phyloP scores from a whole-genome alignment of 306 rosid species.

The Argentina anserina region DNA sequence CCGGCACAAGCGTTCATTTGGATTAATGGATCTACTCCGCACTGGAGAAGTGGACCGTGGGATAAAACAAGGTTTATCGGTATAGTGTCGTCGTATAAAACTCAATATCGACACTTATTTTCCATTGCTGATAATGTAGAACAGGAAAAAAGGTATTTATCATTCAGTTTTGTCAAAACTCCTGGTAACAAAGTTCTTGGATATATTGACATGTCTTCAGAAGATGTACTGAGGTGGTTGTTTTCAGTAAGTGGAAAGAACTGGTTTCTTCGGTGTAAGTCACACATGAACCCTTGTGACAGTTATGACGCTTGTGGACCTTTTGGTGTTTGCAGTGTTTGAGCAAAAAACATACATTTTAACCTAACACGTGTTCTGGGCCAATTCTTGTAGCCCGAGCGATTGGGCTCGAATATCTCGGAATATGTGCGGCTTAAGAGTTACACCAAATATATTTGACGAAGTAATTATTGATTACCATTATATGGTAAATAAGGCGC shows the following conservation, averaged over 20 bases:
- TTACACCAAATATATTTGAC: too few relatives aligned
- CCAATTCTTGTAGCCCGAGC: too few relatives aligned
- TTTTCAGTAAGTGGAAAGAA: not conserved
- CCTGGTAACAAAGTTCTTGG: not conserved
- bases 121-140: too few relatives aligned
- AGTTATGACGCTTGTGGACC: not conserved
- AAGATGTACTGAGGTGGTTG: not conserved
- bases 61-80: not conserved
- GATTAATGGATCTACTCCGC: not conserved
- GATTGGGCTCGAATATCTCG: too few relatives aligned
- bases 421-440: too few relatives aligned
- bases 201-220: not conserved
- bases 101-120: too few relatives aligned
- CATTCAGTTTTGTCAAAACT: not conserved
- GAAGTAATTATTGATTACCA: too few relatives aligned
- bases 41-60: not conserved
- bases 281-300: not conserved
- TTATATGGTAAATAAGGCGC: too few relatives aligned
- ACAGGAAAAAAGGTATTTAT: not conserved
- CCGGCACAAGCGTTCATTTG: not conserved
- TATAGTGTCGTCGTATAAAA: not conserved
- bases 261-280: not conserved
- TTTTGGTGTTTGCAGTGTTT: slow-evolving; percentile 1
- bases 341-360: too few relatives aligned
- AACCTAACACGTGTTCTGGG: too few relatives aligned